Conservation (phyloP, 202 grass and related monocot species). For the Hordeum pubiflorum region DNA sequence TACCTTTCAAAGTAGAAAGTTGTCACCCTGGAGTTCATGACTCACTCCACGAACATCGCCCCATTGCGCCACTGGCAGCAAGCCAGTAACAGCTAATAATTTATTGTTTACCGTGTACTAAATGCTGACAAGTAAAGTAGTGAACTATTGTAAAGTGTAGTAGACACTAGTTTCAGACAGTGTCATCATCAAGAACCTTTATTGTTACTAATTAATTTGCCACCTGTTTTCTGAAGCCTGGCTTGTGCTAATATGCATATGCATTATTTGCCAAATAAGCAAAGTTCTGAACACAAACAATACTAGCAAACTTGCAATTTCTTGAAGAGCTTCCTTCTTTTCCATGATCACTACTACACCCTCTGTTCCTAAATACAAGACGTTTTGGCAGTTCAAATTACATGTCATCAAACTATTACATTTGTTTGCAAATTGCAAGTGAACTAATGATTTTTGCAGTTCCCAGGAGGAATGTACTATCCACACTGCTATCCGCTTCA, state of each 20-base stretch:
- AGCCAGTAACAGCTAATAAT: background rate
- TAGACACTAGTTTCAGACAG: background rate
- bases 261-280: background rate
- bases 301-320: background rate
- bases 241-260: background rate
- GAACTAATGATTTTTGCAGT: constrained; percentile 61
- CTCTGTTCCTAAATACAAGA: too few relatives aligned
- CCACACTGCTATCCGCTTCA: constrained; percentile 52
- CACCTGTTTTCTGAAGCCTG: background rate
- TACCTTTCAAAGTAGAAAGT: background rate
- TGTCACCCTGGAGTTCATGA: background rate
- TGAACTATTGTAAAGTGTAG: background rate
- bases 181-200: background rate
- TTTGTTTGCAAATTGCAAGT: background rate
- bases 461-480: constrained; percentile 70
- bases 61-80: background rate
- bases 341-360: background rate
- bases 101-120: background rate
- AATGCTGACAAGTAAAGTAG: background rate
- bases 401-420: background rate
- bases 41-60: background rate
- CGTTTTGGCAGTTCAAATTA: too few relatives aligned
- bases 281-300: too few relatives aligned
- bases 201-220: background rate
- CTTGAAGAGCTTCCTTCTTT: background rate